A percentile compares a stretch with the other conserved stretches of the same genome.
Evolutionary conservation across 2,329 filamentous ascomycete genomes (phyloP).

Genomic region (Chaetomium olivaceum): DNA sequence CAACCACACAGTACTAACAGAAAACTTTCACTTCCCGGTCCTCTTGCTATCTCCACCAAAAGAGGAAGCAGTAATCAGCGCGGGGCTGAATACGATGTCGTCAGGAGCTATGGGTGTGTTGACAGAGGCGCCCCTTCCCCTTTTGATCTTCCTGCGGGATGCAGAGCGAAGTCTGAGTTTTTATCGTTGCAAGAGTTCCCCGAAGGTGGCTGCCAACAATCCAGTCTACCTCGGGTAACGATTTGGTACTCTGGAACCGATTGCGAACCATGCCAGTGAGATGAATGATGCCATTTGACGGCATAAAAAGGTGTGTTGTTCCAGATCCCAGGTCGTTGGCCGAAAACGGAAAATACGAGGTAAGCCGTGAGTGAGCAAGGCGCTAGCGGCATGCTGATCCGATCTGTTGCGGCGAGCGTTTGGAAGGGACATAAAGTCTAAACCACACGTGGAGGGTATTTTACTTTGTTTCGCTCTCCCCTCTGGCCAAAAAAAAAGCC

Average conservation of each 20-base stretch:
- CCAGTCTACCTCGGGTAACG: neutral
- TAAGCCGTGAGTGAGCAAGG: neutral
- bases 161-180: neutral
- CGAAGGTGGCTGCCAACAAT: neutral
- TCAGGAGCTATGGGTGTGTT: constrained; percentile 2
- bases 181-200: neutral
- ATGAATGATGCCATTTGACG: constrained; percentile 3
- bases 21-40: neutral
- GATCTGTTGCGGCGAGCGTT: neutral
- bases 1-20: neutral
- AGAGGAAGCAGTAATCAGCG: constrained; percentile 11
- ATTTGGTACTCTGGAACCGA: neutral
- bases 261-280: neutral
- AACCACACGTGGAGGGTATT: neutral
- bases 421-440: neutral
- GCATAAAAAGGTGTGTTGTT: neutral
- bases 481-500: too few relatives aligned
- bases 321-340: neutral
- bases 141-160: neutral
- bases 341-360: constrained; percentile 9
- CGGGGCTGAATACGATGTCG: constrained; percentile 21
- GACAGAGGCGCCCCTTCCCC: neutral
- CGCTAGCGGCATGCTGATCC: neutral
- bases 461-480: neutral
- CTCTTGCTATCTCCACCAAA: neutral